Conservation (phyloP, 345 rosid genomes). For the Reutealis trisperma region DNA sequence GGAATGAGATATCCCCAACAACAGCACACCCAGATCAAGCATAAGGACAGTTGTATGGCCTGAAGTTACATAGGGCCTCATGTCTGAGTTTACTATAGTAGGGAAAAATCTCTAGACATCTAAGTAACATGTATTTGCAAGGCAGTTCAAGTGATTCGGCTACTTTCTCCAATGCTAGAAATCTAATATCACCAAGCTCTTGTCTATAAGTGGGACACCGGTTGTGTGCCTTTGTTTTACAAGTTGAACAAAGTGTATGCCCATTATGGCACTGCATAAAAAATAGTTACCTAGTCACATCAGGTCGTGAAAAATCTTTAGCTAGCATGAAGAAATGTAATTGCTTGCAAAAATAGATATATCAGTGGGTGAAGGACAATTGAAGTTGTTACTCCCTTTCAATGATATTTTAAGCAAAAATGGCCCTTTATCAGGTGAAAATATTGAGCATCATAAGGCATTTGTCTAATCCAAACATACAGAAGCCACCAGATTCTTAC, state of each 20-base stretch:
- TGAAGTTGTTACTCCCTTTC: background rate
- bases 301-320: too few species aligned
- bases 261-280: too few species aligned
- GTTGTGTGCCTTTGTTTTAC: too few species aligned
- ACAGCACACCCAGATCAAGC: conserved; percentile 74
- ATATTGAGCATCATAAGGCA: background rate
- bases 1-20: conserved; percentile 67
- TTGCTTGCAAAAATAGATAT: background rate
- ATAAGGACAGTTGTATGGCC: conserved; percentile 76
- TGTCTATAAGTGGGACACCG: too few species aligned
- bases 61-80: conserved; percentile 65
- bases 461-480: background rate
- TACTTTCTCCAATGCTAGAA: too few species aligned
- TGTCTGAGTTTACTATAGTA: conserved; percentile 79
- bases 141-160: too few species aligned
- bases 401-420: background rate
- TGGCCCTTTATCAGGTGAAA: too few species aligned
- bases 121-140: too few species aligned
- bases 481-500: background rate
- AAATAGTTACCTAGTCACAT: too few species aligned
- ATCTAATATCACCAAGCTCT: too few species aligned
- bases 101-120: conserved; percentile 80
- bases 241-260: too few species aligned
- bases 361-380: background rate
- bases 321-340: too few species aligned